Conservation (phyloP, 2,329 filamentous ascomycete genomes). For the Neopestalotiopsis sp. region DNA sequence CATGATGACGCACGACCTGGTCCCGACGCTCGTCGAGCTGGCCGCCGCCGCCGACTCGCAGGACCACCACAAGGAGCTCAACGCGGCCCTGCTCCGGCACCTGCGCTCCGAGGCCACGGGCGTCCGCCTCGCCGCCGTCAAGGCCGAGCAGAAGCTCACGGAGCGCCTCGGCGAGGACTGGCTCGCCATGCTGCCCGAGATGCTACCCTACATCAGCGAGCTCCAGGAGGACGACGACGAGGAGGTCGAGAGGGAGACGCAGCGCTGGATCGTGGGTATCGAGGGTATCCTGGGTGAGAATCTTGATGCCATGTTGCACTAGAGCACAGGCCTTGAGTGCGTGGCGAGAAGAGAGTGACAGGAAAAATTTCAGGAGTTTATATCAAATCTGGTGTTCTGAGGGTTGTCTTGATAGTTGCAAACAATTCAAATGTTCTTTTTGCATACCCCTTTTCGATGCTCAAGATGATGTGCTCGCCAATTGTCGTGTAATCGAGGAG, state of each 20-base stretch:
- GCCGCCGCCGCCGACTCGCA: conserved; percentile 82
- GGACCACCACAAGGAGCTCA: conserved; percentile 90
- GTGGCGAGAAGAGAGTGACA: not conserved
- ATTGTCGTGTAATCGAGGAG: no score
- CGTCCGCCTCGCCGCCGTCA: conserved; percentile 81
- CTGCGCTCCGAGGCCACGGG: conserved; percentile 75
- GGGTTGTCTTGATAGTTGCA: not conserved
- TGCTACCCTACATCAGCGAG: conserved; percentile 95
- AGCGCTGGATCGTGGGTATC: conserved; percentile 89
- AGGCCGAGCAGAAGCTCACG: conserved; percentile 80
- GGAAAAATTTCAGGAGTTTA: not conserved
- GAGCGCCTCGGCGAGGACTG: conserved; percentile 89
- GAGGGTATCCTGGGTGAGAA: conserved; percentile 90
- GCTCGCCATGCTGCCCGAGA: conserved; percentile 89
- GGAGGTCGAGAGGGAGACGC: conserved; percentile 85
- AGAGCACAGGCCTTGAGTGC: conserved; percentile 31
- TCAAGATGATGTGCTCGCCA: no score
- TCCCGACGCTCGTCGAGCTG: conserved; percentile 80
- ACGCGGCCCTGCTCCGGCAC: conserved; percentile 76
- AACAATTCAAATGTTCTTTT: not conserved
- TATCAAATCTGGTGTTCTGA: not conserved
- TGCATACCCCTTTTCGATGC: no score
- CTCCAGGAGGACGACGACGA: conserved; percentile 97
- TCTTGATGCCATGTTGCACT: conserved; percentile 90
- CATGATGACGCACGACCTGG: conserved; percentile 56